Evolutionary conservation across 768 basidiomycete species (phyloP), one percentile per base, ranked within the genome.

Genomic region (Calocybe indica): DNA sequence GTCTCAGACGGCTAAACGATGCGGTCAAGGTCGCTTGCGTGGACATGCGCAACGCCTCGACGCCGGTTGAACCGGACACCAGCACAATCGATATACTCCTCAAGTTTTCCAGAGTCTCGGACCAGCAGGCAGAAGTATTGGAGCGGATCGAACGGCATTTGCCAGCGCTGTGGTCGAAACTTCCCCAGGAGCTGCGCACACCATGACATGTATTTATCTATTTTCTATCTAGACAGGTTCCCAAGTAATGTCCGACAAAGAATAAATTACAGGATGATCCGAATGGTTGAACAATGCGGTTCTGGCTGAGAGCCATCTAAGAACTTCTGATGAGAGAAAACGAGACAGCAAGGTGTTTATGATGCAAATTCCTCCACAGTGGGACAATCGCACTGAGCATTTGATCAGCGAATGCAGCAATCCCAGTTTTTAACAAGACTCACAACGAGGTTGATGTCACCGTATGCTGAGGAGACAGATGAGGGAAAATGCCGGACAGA

Each of bases 381-480:
- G 13, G 88, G 86, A 55, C 90, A 92, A 60, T 90, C 85, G 55
- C 90, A 92, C 89, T 91, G 56, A 9, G 42, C 44, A 49, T 43
- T 36, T 33, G 15, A 40, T 57, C 43, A 53, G 40, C 35, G 54
- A 39, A 56, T 58, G 31, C 11, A 43, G 6, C 37, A 39, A 30
- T 31, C 32, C 43, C 32, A 37, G 37, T 8, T 37, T 33, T 32
- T 44, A 35, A 37, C 53, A 43, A 12, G 7, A 79, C 88, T 76
- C 60, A 88, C 87, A 60, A 91, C 75, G 29, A 98, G 76, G 63
- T 97, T 92, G 49, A 90, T 68, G 65, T 99, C 95, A 38, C 95
- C 95, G 59, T 88, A 94, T 7, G 92, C 92, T 94, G 50, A 46
- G 22, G 22, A 22, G 22, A 37, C 38, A 52, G 42, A 29, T 33